Percentiles rank a stretch among this genome's conserved stretches.
phyloP scores from a whole-genome alignment of 2,329 filamentous ascomycete species.

The Lecanoromycetidae sp. region DNA sequence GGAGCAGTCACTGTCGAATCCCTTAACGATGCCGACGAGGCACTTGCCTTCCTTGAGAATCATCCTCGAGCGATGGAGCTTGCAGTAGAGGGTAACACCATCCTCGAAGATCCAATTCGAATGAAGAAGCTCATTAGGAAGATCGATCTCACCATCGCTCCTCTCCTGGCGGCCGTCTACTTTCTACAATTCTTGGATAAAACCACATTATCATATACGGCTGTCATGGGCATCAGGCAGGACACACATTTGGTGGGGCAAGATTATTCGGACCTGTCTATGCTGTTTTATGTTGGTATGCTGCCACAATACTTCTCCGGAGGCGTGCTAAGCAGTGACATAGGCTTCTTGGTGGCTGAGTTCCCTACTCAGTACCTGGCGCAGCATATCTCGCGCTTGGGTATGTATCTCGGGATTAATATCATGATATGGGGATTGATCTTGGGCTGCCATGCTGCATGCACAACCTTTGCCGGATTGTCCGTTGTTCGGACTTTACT shows the following conservation, averaged over 20 bases:
- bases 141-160: constrained; percentile 37
- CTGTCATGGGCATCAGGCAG: constrained; percentile 37
- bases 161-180: constrained; percentile 41
- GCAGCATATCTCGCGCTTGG: constrained; percentile 17
- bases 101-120: constrained; percentile 21
- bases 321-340: neutral
- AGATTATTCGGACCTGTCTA: constrained; percentile 25
- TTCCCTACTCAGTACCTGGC: constrained; percentile 19
- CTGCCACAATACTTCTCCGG: neutral
- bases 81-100: constrained; percentile 22
- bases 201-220: constrained; percentile 41
- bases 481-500: constrained; percentile 23
- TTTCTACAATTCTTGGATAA: constrained; percentile 53
- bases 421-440: constrained; percentile 24
- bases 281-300: constrained; percentile 17
- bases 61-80: constrained; percentile 23
- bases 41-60: constrained; percentile 27
- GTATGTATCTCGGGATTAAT: constrained; percentile 22
- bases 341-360: constrained; percentile 17
- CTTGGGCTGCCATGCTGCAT: constrained; percentile 23
- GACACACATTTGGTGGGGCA: constrained; percentile 37
- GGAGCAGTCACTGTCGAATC: constrained; percentile 8
- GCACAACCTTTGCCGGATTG: constrained; percentile 22
- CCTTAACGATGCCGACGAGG: constrained; percentile 27
- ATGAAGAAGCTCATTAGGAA: constrained; percentile 25